Evolutionary conservation across 257 asterid genomes (phyloP).

Genomic region (Lycium barbarum): DNA sequence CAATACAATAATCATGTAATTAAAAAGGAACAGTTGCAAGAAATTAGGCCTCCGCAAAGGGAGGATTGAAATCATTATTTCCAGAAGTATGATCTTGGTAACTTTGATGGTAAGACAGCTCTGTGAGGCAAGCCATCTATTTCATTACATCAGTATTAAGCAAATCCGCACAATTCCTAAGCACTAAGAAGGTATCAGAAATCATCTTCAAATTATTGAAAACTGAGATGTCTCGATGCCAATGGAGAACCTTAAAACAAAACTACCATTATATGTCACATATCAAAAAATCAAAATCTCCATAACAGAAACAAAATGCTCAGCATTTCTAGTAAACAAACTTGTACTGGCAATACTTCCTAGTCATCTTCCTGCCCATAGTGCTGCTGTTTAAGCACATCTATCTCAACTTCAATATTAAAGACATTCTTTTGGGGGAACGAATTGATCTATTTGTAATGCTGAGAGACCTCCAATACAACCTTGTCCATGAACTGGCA

Average conservation of each 20-base stretch:
- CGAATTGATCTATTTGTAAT: constrained; percentile 55
- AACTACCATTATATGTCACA: background rate
- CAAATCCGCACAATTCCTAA: background rate
- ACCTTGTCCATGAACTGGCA: constrained; percentile 90
- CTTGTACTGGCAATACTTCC: background rate
- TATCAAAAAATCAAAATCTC: background rate
- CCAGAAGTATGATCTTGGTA: background rate
- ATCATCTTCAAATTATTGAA: constrained; percentile 7
- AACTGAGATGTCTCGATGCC: constrained; percentile 18
- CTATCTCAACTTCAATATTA: background rate
- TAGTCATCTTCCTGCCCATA: background rate
- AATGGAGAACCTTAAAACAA: constrained; percentile 17
- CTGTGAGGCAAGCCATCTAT: background rate
- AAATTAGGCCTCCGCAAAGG: background rate
- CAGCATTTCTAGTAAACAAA: constrained; percentile 9
- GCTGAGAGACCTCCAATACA: constrained; percentile 65
- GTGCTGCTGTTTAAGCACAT: background rate
- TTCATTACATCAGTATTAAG: background rate
- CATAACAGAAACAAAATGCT: background rate
- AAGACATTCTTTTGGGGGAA: background rate
- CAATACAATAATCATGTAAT: too few species aligned
- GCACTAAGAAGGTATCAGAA: background rate
- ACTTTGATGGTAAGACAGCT: background rate
- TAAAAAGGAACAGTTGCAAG: background rate
- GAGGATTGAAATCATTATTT: constrained; percentile 1